Base-by-base conservation (phyloP, 345 rosid species). In the Populus nigra region DNA sequence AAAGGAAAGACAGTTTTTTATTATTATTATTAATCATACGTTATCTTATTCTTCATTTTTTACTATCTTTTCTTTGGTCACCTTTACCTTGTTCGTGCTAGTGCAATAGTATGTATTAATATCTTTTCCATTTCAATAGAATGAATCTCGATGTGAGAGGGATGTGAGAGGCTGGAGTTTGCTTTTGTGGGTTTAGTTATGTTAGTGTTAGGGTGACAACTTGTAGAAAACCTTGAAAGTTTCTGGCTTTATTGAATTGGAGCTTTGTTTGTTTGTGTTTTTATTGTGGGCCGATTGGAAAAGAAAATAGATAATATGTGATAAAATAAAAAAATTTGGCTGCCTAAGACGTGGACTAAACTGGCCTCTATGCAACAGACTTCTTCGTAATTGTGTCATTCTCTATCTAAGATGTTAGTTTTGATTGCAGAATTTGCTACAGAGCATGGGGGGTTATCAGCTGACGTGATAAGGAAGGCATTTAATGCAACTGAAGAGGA, bases 401-500 rank as follows among this genome's bases (percentile, higher is more conserved):
- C 22, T 47, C 16, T n/a, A 23, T 13, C 69, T 65, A 7, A 45
- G 23, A 27, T 76, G 7, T 63, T 25, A 35, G 8, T 66, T 36
- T 72, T 18, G 29, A 80, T 75, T 78, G 85, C 82, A 96, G 99
- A 91, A 80, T 93, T 92, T 68, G 80, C 92, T 1, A 80, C 39
- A 25, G 99, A 96, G 75, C 97, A 93, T 29, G 99, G 99, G 33
- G 98, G 93, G 4, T 67, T 96, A 62, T 93, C 99, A 0, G 84
- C 79, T 10, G 98, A 96, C 73, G 97, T 90, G 45, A 91, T 96
- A 13, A 93, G 82, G 82, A 89, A 82, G 83, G 99, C 99, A 7
- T 96, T 96, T 70, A 87, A 81, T 71, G 98, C 96, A 18, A 96
- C 98, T 0, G 99, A 96, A 76, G 96, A 96, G 78, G 98, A 91